Conservation (phyloP, 345 rosid genomes). For the Sonneratia alba region DNA sequence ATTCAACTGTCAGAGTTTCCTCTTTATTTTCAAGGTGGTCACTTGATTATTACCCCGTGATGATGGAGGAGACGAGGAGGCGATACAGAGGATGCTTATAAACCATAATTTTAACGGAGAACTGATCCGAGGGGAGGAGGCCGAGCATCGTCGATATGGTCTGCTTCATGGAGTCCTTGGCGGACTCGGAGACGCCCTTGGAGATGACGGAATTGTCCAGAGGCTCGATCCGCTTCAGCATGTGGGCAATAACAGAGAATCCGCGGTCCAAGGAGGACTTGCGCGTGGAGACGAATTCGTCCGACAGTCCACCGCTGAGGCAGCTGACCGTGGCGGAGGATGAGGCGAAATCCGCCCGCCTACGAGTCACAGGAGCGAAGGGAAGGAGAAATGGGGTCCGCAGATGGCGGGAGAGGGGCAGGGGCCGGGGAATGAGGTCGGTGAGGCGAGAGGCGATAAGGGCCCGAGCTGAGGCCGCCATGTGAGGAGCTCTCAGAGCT, state of each 20-base stretch:
- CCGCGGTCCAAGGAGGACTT: conserved; percentile 61
- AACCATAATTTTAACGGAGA: conserved; percentile 47
- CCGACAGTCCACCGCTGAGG: conserved; percentile 59
- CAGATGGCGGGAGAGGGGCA: background rate
- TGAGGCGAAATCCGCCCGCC: conserved; percentile 15
- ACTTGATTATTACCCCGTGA: conserved; percentile 54
- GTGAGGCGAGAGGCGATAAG: conserved; percentile 1
- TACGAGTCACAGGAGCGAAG: conserved; percentile 12
- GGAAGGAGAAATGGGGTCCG: conserved; percentile 11
- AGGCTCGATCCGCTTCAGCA: conserved; percentile 69
- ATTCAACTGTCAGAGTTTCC: background rate
- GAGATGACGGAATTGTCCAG: conserved; percentile 70
- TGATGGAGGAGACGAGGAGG: conserved; percentile 66
- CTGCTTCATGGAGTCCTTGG: conserved; percentile 88
- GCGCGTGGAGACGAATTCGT: conserved; percentile 69
- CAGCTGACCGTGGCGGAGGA: conserved; percentile 33
- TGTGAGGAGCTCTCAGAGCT: background rate
- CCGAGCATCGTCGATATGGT: conserved; percentile 90
- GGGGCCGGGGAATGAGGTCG: no score
- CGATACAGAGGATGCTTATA: conserved; percentile 56
- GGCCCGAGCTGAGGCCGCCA: conserved; percentile 12
- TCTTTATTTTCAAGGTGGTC: background rate
- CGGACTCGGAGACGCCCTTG: conserved; percentile 71
- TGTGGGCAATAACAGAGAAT: conserved; percentile 61
- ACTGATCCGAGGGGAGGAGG: conserved; percentile 76